phyloP scores from a whole-genome alignment of 805 yeast genomes.

The Ogataea neopini region DNA sequence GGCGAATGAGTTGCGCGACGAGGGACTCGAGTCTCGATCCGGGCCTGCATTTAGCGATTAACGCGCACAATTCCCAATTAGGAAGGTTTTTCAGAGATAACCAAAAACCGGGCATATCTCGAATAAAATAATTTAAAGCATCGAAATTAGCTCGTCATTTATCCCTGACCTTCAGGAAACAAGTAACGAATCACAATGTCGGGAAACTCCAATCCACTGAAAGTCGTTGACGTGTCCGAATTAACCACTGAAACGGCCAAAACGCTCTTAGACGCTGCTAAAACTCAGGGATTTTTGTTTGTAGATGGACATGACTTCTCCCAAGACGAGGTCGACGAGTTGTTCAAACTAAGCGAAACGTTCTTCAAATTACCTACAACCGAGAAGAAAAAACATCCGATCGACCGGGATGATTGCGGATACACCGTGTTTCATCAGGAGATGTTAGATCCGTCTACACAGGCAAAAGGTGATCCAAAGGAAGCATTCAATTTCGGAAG shows the following conservation, averaged over 20 bases:
- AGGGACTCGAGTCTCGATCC: too few relatives aligned
- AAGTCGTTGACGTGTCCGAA: conserved; percentile 44
- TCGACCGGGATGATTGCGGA: conserved; percentile 45
- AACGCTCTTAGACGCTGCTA: conserved; percentile 45
- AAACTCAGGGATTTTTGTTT: conserved; percentile 51
- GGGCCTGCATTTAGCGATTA: too few relatives aligned
- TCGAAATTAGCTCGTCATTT: too few relatives aligned
- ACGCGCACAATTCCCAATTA: too few relatives aligned
- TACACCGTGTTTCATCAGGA: conserved; percentile 41
- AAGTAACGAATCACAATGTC: too few relatives aligned
- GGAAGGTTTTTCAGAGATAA: too few relatives aligned
- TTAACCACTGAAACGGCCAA: conserved; percentile 37
- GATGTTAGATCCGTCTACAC: conserved; percentile 37
- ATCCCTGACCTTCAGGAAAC: too few relatives aligned
- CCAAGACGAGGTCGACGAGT: conserved; percentile 39
- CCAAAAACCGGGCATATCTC: too few relatives aligned
- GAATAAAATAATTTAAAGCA: too few relatives aligned
- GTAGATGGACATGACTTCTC: conserved; percentile 54
- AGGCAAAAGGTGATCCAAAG: conserved; percentile 55
- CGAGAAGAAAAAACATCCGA: conserved; percentile 36
- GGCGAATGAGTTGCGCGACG: too few relatives aligned
- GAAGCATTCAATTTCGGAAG: conserved; percentile 67
- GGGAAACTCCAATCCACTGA: conserved; percentile 42
- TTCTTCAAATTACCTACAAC: conserved; percentile 41
- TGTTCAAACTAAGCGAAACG: conserved; percentile 35